Percentiles rank a stretch among this genome's conserved stretches.
These are phyloP conservation scores for Gnomoniopsis sp. DNA, from an alignment of 2,329 filamentous ascomycete species.

Conservation along the genomic window DNA sequence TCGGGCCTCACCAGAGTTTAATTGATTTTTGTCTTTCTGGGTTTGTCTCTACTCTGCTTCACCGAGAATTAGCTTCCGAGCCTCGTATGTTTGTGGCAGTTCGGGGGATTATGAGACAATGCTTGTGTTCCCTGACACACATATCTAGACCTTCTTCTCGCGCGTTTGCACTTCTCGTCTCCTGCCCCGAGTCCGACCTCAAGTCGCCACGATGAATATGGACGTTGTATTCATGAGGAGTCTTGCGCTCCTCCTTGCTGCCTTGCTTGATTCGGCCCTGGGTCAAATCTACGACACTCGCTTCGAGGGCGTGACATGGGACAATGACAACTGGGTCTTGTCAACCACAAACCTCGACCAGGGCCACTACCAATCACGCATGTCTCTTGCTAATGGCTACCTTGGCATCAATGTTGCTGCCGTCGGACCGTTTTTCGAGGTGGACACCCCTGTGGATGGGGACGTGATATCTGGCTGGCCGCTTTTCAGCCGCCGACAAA, in stretches of 20 bases:
- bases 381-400: constrained; percentile 28
- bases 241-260: neutral
- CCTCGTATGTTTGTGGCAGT: neutral
- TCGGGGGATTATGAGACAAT: neutral
- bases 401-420: constrained; percentile 27
- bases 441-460: constrained; percentile 21
- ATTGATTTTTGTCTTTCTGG: neutral
- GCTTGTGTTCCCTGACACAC: neutral
- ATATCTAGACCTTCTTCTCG: no score
- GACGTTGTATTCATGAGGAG: neutral
- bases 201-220: neutral
- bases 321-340: constrained; percentile 25
- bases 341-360: constrained; percentile 23
- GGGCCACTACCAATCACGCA: constrained; percentile 26
- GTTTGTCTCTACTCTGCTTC: neutral
- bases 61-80: neutral
- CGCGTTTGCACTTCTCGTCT: neutral
- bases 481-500: constrained; percentile 59
- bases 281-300: constrained; percentile 21
- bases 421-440: constrained; percentile 27
- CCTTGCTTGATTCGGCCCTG: neutral
- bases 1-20: neutral
- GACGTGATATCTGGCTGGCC: constrained; percentile 62
- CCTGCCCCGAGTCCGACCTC: neutral
- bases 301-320: constrained; percentile 26